Base-by-base conservation (phyloP, 371 early-diverging fungal genomes). In the Mucor sp. region DNA sequence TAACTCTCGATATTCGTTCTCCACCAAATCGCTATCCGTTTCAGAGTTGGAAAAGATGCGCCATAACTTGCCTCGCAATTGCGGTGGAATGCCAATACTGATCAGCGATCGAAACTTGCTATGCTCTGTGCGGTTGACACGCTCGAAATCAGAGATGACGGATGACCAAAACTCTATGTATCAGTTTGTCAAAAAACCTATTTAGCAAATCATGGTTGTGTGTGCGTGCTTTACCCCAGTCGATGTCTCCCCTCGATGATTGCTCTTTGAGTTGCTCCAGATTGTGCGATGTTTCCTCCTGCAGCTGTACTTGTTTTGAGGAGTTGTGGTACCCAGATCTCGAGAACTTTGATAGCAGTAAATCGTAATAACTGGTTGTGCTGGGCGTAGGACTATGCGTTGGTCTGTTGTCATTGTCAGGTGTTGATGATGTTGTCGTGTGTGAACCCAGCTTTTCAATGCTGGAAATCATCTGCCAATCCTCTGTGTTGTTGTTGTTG, bases 11-110 rank as follows among this genome's bases (percentile, higher is more conserved):
- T 95, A 97, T 65, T 90, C 86, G 3, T 85, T 84, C 71, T 95
- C 96, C 4, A 68, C 58, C 63, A 96, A 76, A 57, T 88, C 90
- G 23, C 85, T 81, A 44, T 89, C 86, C 30, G 86, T 84, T 59
- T 85, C 87, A 41, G 89, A 85, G 83, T 93, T 91, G 25, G 92
- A 87, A 43, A 80, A 73, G 11, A 80, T 61, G 68, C 92, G 95
- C 98, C 97, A 97, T 60, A 96, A 80, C 66, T 87, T 83, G 12
- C 97, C 97, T 43, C 98, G 90, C 61, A 97, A 68, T 23, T 88
- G 76, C 9, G 87, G 74, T 0, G 98, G 98, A n/a, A 97, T 85
- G 9, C 97, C 98, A 1, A 64, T 58, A 5, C 58, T 47, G 9
- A 83, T 58, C 17, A 76, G 71, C n/a, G 66, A 60, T 28, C 70